phyloP scores from a whole-genome alignment of 768 basidiomycete species.

The Candolleomyces eurysporus region DNA sequence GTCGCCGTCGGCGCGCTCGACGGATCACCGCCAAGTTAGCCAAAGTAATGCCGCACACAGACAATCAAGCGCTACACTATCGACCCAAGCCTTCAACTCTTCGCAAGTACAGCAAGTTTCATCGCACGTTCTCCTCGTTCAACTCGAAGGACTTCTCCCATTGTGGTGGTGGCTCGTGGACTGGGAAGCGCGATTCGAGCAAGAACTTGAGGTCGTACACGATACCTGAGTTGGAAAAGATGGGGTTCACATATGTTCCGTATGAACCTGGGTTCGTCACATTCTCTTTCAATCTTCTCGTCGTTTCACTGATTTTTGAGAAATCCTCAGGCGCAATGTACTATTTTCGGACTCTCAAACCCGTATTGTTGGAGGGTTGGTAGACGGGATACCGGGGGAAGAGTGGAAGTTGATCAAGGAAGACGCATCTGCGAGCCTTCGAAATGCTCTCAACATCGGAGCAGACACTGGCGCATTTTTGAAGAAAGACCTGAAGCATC shows the following conservation, averaged over 20 bases:
- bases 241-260: not conserved
- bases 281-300: not conserved
- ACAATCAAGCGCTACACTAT: not conserved
- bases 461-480: not conserved
- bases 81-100: not conserved
- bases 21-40: too few species aligned
- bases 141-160: not conserved
- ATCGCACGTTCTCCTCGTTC: not conserved
- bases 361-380: not conserved
- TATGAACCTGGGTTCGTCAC: not conserved
- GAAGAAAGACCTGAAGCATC: not conserved
- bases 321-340: not conserved
- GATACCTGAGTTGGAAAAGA: not conserved
- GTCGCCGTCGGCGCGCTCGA: too few species aligned
- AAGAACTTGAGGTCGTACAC: not conserved
- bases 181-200: not conserved
- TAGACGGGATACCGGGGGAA: not conserved
- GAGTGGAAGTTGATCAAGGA: not conserved
- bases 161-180: not conserved
- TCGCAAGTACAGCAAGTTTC: not conserved
- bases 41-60: too few species aligned
- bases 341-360: not conserved
- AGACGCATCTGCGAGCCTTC: not conserved
- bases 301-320: not conserved
- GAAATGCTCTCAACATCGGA: not conserved